Base-by-base conservation (phyloP, 768 basidiomycete genomes). In the Tulasnella sp. region DNA sequence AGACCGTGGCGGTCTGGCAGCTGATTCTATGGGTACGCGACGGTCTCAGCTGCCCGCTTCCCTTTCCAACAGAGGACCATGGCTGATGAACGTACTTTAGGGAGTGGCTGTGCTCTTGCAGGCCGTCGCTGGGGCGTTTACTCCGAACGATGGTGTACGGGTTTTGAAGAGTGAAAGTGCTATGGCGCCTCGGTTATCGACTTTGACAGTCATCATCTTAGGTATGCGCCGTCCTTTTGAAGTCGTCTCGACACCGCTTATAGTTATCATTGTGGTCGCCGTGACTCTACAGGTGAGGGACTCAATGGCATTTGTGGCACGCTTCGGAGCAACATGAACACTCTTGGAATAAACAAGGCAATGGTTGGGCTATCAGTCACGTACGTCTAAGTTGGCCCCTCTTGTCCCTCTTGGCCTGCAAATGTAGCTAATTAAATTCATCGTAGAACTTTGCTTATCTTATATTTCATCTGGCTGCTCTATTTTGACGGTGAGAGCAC, bases 391-490 rank as follows among this genome's bases (percentile, higher is more conserved):
- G 3, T 68, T 27, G 3, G 10, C 9, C 62, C 5, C 36, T 3
- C 62, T 3, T 18, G 1, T 48, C 48, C 2, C 16, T 5, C 19
- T 19, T 48, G 19, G 46, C 46, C 12, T 6, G 18, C 18, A 21
- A 34, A 34, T 27, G 12, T 62, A 1, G 12, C 58, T 62, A 3
- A 31, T 27, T 74, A 9, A 31, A 14, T 40, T 5, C 36, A 74
- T 74, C 18, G 5, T 19, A 48, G 46, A 14, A 24, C 14, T 0
- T 14, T 74, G 14, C 38, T 74, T 16, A 74, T 74, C 31, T 21
- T 74, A 3, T 74, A 74, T 39, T 42, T 74, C n/a, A 27, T 74
- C 31, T 74, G 73, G 73, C 46, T 74, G 2, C 38, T 74, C 40
- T 74, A 74, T 18, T 74, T 74, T 21, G 73, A 74, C n/a, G 73